These are phyloP conservation scores for Magnolia changhungtana DNA, from an alignment of 164 flowering plant genomes.

Conservation along the genomic window DNA sequence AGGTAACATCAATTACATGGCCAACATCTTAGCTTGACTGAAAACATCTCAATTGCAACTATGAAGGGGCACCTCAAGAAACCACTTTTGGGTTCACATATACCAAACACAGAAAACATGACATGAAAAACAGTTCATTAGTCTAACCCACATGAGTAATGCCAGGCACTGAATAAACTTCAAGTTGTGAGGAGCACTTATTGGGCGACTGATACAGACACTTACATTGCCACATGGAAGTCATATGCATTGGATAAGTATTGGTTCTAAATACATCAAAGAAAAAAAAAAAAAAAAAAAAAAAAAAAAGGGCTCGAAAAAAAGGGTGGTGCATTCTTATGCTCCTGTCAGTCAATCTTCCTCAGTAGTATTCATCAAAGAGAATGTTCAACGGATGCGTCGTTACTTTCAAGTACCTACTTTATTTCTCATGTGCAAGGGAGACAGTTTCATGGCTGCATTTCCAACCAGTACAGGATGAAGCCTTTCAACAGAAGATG, in stretches of 20 bases:
- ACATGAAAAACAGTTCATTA: too few species aligned
- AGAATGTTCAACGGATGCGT: neutral
- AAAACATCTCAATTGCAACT: too few species aligned
- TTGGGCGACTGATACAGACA: neutral
- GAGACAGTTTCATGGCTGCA: too few species aligned
- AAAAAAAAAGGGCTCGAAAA: too few species aligned
- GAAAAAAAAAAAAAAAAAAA: too few species aligned
- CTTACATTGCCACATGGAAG: neutral
- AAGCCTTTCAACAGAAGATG: neutral
- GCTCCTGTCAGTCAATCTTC: too few species aligned
- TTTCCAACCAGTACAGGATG: neutral
- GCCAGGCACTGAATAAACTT: neutral
- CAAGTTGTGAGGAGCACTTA: neutral
- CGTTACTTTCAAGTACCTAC: neutral
- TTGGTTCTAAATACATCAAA: neutral
- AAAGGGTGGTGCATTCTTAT: neutral
- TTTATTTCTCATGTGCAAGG: neutral
- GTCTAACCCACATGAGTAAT: neutral
- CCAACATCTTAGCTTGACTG: neutral
- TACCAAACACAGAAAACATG: neutral
- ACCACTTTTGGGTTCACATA: neutral
- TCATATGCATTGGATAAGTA: neutral
- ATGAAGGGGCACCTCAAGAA: neutral
- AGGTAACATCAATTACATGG: neutral
- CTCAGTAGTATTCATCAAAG: neutral